phyloP scores from a whole-genome alignment of 768 basidiomycete genomes.

The Boletus vermiculosoides region DNA sequence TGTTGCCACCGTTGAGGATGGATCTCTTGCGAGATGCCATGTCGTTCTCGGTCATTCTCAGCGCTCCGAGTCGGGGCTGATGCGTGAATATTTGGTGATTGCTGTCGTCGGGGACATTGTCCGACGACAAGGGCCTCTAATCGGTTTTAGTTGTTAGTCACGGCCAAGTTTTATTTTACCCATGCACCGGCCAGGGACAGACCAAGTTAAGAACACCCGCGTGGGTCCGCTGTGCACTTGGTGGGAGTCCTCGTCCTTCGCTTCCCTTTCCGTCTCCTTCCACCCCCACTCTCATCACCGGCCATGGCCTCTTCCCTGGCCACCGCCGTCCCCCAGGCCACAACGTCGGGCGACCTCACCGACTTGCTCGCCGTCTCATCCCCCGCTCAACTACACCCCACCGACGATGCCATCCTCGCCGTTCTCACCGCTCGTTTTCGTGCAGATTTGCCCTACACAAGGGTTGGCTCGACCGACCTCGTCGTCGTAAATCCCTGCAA shows the following conservation, averaged over 20 bases:
- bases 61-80: neutral
- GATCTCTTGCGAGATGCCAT: neutral
- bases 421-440: slow-evolving; percentile 58
- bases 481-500: slow-evolving; percentile 63
- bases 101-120: no score
- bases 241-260: neutral
- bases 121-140: no score
- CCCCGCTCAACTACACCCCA: slow-evolving; percentile 46
- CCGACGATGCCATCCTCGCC: slow-evolving; percentile 55
- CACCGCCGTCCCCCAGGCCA: slow-evolving; percentile 35
- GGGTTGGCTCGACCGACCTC: slow-evolving; percentile 47
- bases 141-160: neutral
- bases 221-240: neutral
- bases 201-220: slow-evolving; percentile 4
- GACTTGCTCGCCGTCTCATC: slow-evolving; percentile 42
- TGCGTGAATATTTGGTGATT: no score
- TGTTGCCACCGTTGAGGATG: no score
- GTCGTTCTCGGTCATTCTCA: neutral
- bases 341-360: slow-evolving; percentile 46
- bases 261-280: slow-evolving; percentile 5
- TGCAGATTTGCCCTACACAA: slow-evolving; percentile 55
- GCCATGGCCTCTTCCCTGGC: slow-evolving; percentile 42
- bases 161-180: neutral
- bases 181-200: neutral
- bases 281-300: slow-evolving; percentile 11